Evolutionary conservation across 2,329 filamentous ascomycete species (phyloP).

Genomic region (Bipolaris cookei): DNA sequence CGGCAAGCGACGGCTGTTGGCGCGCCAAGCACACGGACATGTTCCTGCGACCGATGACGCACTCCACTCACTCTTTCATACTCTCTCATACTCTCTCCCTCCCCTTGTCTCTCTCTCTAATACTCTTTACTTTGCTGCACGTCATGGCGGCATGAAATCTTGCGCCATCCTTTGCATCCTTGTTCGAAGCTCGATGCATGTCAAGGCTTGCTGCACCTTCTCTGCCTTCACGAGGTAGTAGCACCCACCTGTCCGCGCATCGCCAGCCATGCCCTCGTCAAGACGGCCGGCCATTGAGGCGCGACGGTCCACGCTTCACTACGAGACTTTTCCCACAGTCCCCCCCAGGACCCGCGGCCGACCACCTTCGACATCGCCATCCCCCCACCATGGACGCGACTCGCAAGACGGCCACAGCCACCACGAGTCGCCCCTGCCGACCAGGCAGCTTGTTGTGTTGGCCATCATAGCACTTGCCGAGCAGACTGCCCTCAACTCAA

Average conservation of each 20-base stretch:
- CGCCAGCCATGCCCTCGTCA: conserved; percentile 32
- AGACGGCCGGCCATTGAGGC: conserved; percentile 46
- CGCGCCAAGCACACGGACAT: conserved; percentile 13
- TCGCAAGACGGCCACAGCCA: conserved; percentile 47
- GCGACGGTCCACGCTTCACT: conserved; percentile 66
- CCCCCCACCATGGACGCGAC: conserved; percentile 35
- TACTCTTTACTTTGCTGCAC: conserved; percentile 1
- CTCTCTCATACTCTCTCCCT: too few relatives aligned
- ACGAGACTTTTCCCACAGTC: conserved; percentile 80
- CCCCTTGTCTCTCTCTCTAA: too few relatives aligned
- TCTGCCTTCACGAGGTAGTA: conserved; percentile 33
- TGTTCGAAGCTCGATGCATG: conserved; percentile 19
- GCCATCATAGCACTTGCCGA: conserved; percentile 90
- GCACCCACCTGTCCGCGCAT: neutral
- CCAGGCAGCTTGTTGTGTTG: conserved; percentile 80
- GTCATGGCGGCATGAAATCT: conserved; percentile 14
- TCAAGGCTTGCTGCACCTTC: conserved; percentile 5
- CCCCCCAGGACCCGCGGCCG: conserved; percentile 71
- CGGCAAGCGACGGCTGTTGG: neutral
- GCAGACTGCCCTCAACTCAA: conserved; percentile 96
- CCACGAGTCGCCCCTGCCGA: conserved; percentile 76
- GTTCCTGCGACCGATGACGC: conserved; percentile 14
- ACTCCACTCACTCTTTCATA: neutral
- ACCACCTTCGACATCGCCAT: conserved; percentile 49
- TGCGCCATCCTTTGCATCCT: neutral